Percentiles rank a stretch among this genome's conserved stretches.
phyloP scores from a whole-genome alignment of 768 basidiomycete genomes.

The Coprinopsis sp. region DNA sequence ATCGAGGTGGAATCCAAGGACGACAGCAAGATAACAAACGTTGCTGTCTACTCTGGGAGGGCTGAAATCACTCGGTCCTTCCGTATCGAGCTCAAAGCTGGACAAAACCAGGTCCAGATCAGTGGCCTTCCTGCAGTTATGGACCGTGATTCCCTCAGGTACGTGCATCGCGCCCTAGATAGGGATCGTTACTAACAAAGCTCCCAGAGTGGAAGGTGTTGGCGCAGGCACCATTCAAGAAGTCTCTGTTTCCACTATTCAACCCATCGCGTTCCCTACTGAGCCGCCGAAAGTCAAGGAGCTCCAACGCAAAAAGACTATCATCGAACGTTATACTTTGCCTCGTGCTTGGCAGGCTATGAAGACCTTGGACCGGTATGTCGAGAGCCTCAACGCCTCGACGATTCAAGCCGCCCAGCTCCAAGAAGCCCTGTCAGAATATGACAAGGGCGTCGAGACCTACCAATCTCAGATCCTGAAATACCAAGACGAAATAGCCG shows the following conservation, averaged over 20 bases:
- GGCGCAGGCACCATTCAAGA: background rate
- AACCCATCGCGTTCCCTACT: too few relatives aligned
- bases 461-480: background rate
- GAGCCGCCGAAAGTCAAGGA: background rate
- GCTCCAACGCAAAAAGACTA: background rate
- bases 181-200: background rate
- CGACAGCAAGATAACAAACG: slow-evolving; percentile 32
- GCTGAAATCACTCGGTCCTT: slow-evolving; percentile 39
- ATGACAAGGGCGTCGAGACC: background rate
- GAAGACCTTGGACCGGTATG: background rate
- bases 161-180: slow-evolving; percentile 6
- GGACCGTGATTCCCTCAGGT: slow-evolving; percentile 37
- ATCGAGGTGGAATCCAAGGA: background rate
- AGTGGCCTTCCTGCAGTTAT: slow-evolving; percentile 32
- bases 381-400: background rate
- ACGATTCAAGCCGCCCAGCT: background rate
- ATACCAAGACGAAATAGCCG: background rate
- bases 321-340: background rate
- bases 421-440: background rate
- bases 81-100: slow-evolving; percentile 30
- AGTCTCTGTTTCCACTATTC: background rate
- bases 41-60: slow-evolving; percentile 37
- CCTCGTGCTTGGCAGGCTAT: background rate
- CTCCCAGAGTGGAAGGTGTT: background rate
- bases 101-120: slow-evolving; percentile 37